Evolutionary conservation across 768 basidiomycete genomes (phyloP).

Genomic region (Psilocybe cyanescens): DNA sequence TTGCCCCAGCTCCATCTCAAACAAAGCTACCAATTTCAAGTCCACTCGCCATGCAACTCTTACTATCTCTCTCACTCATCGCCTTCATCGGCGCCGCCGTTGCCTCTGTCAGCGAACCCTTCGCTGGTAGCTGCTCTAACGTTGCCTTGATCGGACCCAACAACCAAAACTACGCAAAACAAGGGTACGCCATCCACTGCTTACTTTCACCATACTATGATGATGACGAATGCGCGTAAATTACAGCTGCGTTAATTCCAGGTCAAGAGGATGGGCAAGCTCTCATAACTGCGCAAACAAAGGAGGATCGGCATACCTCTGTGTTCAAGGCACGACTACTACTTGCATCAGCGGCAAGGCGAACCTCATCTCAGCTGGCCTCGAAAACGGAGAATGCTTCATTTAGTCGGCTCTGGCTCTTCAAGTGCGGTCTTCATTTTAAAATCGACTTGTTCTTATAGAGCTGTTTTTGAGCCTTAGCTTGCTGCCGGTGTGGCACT

Average conservation of each 20-base stretch:
- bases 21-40: no score
- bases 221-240: neutral
- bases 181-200: neutral
- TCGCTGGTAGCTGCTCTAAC: slow-evolving; percentile 3
- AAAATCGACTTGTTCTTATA: no score
- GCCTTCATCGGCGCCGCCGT: neutral
- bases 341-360: slow-evolving; percentile 3
- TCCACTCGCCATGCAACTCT: neutral
- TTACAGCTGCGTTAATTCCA: neutral
- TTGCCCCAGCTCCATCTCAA: no score
- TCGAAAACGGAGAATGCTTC: slow-evolving; percentile 12
- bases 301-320: slow-evolving; percentile 9
- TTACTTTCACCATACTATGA: neutral
- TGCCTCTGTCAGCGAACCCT: neutral
- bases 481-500: no score
- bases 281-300: slow-evolving; percentile 10
- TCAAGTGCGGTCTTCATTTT: no score
- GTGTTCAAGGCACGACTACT: neutral
- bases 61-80: neutral
- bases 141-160: neutral
- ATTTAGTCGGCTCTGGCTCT: neutral
- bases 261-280: slow-evolving; percentile 3
- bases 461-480: no score
- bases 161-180: neutral
- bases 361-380: neutral